Percentiles rank a stretch among this genome's conserved stretches.
Evolutionary conservation across 768 basidiomycete species (phyloP).

Genomic region (Erythrobasidium yunnanense): DNA sequence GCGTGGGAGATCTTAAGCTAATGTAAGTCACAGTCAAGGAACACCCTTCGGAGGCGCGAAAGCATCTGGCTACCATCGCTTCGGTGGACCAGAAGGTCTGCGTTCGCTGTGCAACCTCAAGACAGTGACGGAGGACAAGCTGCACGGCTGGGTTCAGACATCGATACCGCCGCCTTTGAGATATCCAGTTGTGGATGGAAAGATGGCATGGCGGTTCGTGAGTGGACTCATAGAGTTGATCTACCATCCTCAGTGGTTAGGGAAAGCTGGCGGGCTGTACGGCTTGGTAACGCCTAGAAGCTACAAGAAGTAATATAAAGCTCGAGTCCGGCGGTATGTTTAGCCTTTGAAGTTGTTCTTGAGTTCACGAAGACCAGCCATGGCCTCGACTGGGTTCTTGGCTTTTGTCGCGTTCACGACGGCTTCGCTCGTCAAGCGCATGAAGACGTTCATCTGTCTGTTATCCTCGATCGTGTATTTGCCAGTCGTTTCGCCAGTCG

Average conservation of each 20-base stretch:
- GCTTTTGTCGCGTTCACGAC: slow-evolving; percentile 48
- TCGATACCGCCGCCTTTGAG: slow-evolving; percentile 73
- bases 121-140: slow-evolving; percentile 72
- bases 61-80: slow-evolving; percentile 81
- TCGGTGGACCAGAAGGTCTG: slow-evolving; percentile 89
- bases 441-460: slow-evolving; percentile 90
- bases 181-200: slow-evolving; percentile 56
- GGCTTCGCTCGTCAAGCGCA: slow-evolving; percentile 48
- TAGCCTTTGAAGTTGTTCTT: slow-evolving; percentile 75
- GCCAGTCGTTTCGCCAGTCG: slow-evolving; percentile 61
- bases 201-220: neutral
- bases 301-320: no score
- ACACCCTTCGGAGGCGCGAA: slow-evolving; percentile 92
- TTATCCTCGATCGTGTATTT: slow-evolving; percentile 83
- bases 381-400: slow-evolving; percentile 51
- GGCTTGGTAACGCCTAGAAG: neutral
- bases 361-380: slow-evolving; percentile 63
- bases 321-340: no score
- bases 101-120: slow-evolving; percentile 79
- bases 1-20: slow-evolving; percentile 49
- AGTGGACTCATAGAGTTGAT: slow-evolving; percentile 1
- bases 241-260: neutral
- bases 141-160: slow-evolving; percentile 72
- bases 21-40: slow-evolving; percentile 54
- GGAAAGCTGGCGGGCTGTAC: neutral